Percentiles rank a stretch among this genome's conserved stretches.
Conservation (phyloP, 129 eudicot genomes). For the Scalesia atractyloides region DNA sequence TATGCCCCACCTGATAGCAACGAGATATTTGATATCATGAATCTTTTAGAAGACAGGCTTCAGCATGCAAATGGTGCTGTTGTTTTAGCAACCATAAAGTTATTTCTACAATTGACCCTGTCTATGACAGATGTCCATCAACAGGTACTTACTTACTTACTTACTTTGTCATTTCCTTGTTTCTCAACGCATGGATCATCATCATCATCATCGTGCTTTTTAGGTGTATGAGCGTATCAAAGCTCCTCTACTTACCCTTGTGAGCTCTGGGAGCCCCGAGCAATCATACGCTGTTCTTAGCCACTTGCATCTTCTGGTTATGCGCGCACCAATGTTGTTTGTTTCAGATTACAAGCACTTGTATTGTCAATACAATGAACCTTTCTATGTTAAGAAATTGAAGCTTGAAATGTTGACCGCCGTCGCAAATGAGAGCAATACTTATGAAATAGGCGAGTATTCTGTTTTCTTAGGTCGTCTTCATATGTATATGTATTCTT, state of each 20-base stretch:
- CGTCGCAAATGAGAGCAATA: constrained; percentile 92
- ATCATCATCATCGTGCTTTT: not conserved
- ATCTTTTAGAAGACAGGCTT: constrained; percentile 96
- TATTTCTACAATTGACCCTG: constrained; percentile 85
- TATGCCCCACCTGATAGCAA: constrained; percentile 86
- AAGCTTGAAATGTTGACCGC: constrained; percentile 99
- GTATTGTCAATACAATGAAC: constrained; percentile 93
- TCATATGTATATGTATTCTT: constrained; percentile 25
- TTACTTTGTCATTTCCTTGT: no score
- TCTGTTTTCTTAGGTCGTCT: constrained; percentile 7
- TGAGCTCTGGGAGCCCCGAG: constrained; percentile 93
- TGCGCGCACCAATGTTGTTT: constrained; percentile 96
- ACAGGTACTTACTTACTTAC: constrained; percentile 72
- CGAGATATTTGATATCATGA: constrained; percentile 97
- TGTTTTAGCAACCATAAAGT: constrained; percentile 92
- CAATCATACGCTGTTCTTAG: constrained; percentile 91
- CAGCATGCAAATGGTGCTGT: constrained; percentile 99
- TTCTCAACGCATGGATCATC: no score
- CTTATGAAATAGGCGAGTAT: constrained; percentile 83
- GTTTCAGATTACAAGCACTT: constrained; percentile 96
- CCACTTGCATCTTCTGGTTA: constrained; percentile 94
- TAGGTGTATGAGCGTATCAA: constrained; percentile 96
- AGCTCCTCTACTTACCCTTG: constrained; percentile 92
- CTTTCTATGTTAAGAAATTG: constrained; percentile 93
- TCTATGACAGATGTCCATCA: constrained; percentile 99